Evolutionary conservation across 495 filamentous ascomycete species (phyloP), one percentile per base, ranked within the genome.

Genomic region (Hypoxylon crocopeplum): DNA sequence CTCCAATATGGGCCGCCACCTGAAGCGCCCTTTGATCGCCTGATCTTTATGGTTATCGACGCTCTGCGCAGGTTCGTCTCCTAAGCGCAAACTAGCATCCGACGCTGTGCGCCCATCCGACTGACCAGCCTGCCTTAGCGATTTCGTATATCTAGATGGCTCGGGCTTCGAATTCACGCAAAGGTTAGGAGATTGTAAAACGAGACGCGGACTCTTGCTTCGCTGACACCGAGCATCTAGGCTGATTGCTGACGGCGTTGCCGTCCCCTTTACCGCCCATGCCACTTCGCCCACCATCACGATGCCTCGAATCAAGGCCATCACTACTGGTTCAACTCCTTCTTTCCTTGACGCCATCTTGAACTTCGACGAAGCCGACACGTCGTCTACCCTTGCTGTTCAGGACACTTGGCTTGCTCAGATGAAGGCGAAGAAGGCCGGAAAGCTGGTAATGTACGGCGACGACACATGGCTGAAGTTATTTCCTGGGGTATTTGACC

Each of bases 391-490:
- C 24, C 82, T 99, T 19, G 85, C 88, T 12, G 80, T 81, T 25
- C 94, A 98, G 72, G 94, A 99, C 68, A 96, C 91, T 12, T 98
- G 95, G 92, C 81, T 98, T 32, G 88, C 91, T 19, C 94, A 99
- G 74, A 82, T 99, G 72, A 92, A 86, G 71, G 84, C 87, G 24
- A 88, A 85, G 69, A 74, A 76, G 12, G 67, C 69, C 1, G 90
- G 87, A 20, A 90, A 88, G 58, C 78, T 97, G 44, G 78, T 96
- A 69, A 93, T 99, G 90, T 97, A 95, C 63, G 94, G 94, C 36
- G 94, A 99, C 68, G 94, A 99, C 71, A 99, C 94, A 11, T 99
- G 94, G 94, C 77, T 98, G 50, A 98, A 97, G 72, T 82, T 99
- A 27, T 98, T 99, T 69, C 94, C 94, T 4, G 84, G 82, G 6